Evolutionary conservation across 73 alveolate genomes (phyloP).

Genomic region (Symbiodinium natans): DNA sequence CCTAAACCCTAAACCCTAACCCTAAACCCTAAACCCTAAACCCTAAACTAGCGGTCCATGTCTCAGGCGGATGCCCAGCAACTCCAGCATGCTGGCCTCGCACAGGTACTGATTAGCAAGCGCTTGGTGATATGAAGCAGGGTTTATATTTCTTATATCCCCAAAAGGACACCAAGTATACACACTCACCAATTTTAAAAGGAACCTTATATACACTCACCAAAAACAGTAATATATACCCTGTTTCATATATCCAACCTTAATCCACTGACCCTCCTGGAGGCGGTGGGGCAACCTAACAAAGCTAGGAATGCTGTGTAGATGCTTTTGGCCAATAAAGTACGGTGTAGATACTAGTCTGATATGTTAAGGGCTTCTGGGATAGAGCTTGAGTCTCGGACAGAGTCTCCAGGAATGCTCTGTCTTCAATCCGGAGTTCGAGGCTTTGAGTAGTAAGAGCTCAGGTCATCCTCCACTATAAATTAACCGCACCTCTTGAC

Average conservation of each 20-base stretch:
- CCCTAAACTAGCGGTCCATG: too few relatives aligned
- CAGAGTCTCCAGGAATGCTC: background rate
- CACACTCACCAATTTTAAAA: too few relatives aligned
- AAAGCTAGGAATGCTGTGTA: background rate
- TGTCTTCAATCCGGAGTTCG: background rate
- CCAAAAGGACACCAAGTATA: too few relatives aligned
- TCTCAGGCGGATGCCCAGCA: slow-evolving; percentile 13
- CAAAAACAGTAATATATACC: too few relatives aligned
- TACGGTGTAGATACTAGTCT: background rate
- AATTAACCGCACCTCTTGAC: background rate
- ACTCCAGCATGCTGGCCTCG: slow-evolving; percentile 73
- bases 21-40: too few relatives aligned
- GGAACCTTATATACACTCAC: too few relatives aligned
- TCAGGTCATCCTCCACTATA: background rate
- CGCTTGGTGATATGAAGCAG: too few relatives aligned
- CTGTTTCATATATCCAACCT: too few relatives aligned
- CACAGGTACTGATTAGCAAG: too few relatives aligned
- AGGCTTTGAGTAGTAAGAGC: background rate
- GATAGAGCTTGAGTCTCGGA: background rate
- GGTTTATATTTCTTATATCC: too few relatives aligned
- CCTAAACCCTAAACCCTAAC: too few relatives aligned
- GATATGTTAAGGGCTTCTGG: background rate
- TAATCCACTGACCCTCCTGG: background rate
- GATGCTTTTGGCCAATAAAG: background rate
- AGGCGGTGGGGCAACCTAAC: background rate